A percentile compares a stretch with the other conserved stretches of the same genome.
These are phyloP conservation scores for Cyclotella atomus DNA, from an alignment of 108 stramenopile species.

Conservation along the genomic window DNA sequence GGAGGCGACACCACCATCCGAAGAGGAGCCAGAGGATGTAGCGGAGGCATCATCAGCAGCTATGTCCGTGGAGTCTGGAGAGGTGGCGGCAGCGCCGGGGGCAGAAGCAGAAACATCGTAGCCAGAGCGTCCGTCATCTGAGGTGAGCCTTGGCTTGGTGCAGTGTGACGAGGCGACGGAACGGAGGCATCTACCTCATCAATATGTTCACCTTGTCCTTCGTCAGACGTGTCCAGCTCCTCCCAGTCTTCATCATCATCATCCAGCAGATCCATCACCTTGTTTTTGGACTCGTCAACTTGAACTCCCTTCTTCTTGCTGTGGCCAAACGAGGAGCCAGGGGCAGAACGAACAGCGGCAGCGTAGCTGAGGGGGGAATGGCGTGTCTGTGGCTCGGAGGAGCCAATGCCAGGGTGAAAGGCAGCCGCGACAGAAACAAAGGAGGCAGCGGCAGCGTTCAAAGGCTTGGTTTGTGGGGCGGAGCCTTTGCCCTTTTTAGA, in stretches of 20 bases:
- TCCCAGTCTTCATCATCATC: background rate
- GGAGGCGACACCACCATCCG: too few relatives aligned
- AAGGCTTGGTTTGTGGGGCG: background rate
- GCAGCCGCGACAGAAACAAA: background rate
- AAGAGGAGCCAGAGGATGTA: too few relatives aligned
- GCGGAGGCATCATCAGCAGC: background rate
- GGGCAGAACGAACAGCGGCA: background rate
- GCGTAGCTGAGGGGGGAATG: background rate
- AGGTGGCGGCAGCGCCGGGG: background rate
- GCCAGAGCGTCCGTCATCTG: too few relatives aligned
- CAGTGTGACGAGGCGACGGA: too few relatives aligned
- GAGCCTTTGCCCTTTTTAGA: background rate
- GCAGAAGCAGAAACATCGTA: too few relatives aligned
- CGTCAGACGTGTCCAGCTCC: background rate
- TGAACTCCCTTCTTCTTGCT: background rate
- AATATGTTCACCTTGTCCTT: background rate
- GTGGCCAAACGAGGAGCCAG: background rate
- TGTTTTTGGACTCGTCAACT: background rate
- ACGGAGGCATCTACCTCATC: background rate
- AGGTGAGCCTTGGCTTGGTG: too few relatives aligned
- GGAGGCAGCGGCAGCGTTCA: too few relatives aligned
- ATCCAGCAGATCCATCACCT: background rate
- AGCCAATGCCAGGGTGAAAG: background rate
- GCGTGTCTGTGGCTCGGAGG: background rate
- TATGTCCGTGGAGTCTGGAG: background rate